These are phyloP conservation scores for Colletotrichum sp. DNA, from an alignment of 2,329 filamentous ascomycete species.

Conservation along the genomic window DNA sequence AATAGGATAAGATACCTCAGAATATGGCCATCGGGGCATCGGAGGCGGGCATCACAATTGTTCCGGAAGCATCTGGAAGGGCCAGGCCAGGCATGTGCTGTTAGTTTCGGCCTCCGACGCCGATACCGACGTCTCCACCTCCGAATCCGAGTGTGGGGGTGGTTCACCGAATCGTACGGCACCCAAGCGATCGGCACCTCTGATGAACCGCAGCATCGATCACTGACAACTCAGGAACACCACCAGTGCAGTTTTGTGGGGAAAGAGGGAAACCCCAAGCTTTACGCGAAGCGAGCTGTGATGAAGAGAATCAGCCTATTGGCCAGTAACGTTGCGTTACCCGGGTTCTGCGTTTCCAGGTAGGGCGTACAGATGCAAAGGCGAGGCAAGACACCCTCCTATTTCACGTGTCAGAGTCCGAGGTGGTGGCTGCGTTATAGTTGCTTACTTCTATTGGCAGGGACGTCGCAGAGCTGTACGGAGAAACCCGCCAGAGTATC, in stretches of 20 bases:
- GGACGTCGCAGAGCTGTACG: neutral
- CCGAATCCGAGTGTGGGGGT: neutral
- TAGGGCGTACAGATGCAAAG: neutral
- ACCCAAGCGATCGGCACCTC: neutral
- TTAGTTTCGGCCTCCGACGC: neutral
- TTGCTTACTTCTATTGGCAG: neutral
- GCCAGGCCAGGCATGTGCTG: neutral
- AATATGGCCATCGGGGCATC: neutral
- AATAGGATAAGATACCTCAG: rapidly evolving
- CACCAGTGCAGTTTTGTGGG: neutral
- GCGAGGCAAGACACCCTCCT: neutral
- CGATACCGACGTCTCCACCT: neutral
- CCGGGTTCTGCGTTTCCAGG: neutral
- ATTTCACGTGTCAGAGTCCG: neutral
- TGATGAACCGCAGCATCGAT: neutral
- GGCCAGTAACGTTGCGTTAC: neutral
- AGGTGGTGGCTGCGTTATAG: neutral
- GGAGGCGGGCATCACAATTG: neutral
- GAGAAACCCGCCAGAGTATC: neutral
- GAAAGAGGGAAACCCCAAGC: neutral
- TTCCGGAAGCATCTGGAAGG: neutral
- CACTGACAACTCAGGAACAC: neutral
- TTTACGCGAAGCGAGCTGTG: neutral
- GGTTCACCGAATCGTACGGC: neutral
- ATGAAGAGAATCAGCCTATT: neutral